These are phyloP conservation scores for Limnanthes douglasii DNA, from an alignment of 345 rosid species.

Conservation along the genomic window DNA sequence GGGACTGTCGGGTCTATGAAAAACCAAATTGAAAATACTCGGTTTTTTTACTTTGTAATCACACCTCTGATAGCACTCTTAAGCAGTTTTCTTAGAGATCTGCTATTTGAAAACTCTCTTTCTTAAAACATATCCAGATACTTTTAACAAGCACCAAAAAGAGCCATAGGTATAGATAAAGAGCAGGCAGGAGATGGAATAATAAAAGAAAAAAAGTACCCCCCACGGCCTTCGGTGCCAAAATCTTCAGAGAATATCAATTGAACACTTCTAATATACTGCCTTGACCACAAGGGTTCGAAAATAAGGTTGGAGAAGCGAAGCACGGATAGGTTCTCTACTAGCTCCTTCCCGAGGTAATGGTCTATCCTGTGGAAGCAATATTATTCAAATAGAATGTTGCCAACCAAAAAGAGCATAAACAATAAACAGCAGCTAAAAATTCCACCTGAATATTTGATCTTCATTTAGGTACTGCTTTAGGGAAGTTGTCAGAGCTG, in stretches of 20 bases:
- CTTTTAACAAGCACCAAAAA: too few relatives aligned
- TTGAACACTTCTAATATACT: conserved; percentile 86
- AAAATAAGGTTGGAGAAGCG: conserved; percentile 98
- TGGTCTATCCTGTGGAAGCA: conserved; percentile 73
- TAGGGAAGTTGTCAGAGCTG: conserved; percentile 76
- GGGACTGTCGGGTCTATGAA: too few relatives aligned
- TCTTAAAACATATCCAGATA: too few relatives aligned
- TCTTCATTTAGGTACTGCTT: conserved; percentile 79
- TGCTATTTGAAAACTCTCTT: too few relatives aligned
- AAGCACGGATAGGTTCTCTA: conserved; percentile 90
- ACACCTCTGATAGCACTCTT: too few relatives aligned
- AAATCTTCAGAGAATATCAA: conserved; percentile 94
- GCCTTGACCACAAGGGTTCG: conserved; percentile 95
- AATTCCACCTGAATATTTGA: conserved; percentile 78
- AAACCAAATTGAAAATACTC: too few relatives aligned
- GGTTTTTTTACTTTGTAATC: too few relatives aligned
- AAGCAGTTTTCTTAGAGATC: too few relatives aligned
- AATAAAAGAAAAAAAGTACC: conserved; percentile 29
- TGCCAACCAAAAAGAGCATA: conserved; percentile 8
- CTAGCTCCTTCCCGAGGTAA: conserved; percentile 95
- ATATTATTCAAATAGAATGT: conserved; percentile 5
- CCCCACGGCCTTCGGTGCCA: conserved; percentile 99
- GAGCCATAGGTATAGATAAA: conserved; percentile 1
- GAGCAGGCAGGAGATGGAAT: not conserved
- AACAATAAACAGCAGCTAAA: conserved; percentile 3